phyloP scores from a whole-genome alignment of 768 basidiomycete genomes.

The Mycena indigotica region DNA sequence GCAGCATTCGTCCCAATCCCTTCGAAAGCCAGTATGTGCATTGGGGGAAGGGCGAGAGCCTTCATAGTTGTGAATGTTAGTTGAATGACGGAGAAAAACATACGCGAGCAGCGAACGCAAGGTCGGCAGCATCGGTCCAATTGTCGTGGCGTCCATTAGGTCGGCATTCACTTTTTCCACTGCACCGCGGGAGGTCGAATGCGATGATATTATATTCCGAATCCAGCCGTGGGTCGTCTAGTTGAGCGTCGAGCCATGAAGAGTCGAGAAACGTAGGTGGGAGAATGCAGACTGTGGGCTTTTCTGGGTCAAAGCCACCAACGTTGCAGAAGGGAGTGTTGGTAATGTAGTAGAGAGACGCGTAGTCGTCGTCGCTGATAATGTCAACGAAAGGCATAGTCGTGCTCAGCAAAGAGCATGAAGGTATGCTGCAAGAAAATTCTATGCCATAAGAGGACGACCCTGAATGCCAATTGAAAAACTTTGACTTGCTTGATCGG shows the following conservation, averaged over 20 bases:
- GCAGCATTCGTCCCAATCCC: constrained; percentile 57
- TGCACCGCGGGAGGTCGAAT: constrained; percentile 64
- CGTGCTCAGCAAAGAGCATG: not conserved
- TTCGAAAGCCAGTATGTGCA: constrained; percentile 75
- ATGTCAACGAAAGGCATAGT: constrained; percentile 73
- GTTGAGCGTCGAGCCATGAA: constrained; percentile 66
- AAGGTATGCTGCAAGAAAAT: not conserved
- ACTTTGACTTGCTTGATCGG: too few species aligned
- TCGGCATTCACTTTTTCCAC: constrained; percentile 58
- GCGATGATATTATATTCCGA: constrained; percentile 69
- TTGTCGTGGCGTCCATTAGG: constrained; percentile 63
- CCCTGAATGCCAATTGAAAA: not conserved
- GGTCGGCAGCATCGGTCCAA: constrained; percentile 80
- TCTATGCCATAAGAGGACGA: not conserved
- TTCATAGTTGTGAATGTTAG: constrained; percentile 27
- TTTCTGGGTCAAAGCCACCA: constrained; percentile 63
- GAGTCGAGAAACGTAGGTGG: constrained; percentile 72
- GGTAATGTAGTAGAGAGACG: constrained; percentile 72
- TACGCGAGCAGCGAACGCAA: constrained; percentile 67
- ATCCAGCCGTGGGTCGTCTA: constrained; percentile 65
- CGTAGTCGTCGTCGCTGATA: constrained; percentile 62
- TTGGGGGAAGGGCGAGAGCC: constrained; percentile 64
- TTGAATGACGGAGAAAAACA: not conserved
- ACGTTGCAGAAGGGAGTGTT: constrained; percentile 63
- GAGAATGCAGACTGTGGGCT: constrained; percentile 67